phyloP scores from a whole-genome alignment of 2,329 filamentous ascomycete genomes.

The Zarea fungicola region DNA sequence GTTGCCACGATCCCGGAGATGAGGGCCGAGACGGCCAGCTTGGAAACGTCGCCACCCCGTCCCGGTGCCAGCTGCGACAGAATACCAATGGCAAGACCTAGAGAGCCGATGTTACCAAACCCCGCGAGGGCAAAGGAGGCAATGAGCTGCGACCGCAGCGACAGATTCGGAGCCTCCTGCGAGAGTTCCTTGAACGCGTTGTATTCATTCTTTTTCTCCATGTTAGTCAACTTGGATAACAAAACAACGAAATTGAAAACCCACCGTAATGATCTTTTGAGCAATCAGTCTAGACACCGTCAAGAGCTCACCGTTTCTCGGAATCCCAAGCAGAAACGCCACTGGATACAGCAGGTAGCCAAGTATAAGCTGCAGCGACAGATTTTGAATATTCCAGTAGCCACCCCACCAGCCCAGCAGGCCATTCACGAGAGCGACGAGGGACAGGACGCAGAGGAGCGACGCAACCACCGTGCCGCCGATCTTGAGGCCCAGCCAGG shows the following conservation, averaged over 20 bases:
- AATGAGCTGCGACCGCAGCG: conserved; percentile 69
- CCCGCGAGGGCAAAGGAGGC: conserved; percentile 80
- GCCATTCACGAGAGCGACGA: conserved; percentile 69
- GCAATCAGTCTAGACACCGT: conserved; percentile 76
- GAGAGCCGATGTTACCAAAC: conserved; percentile 80
- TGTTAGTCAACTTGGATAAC: too few relatives aligned
- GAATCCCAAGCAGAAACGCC: conserved; percentile 76
- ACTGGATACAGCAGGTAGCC: conserved; percentile 77
- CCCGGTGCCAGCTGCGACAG: conserved; percentile 73
- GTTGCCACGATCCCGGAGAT: conserved; percentile 74
- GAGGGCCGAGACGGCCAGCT: conserved; percentile 70
- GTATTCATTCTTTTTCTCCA: conserved; percentile 83
- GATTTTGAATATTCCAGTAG: conserved; percentile 68
- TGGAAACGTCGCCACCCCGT: conserved; percentile 68
- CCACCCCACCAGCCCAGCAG: conserved; percentile 78
- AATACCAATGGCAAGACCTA: conserved; percentile 87
- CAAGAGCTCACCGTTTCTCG: conserved; percentile 58
- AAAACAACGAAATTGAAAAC: conserved; percentile 16
- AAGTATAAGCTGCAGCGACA: conserved; percentile 67
- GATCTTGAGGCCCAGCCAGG: conserved; percentile 82
- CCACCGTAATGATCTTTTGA: conserved; percentile 71
- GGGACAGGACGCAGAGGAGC: conserved; percentile 74
- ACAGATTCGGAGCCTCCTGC: conserved; percentile 57
- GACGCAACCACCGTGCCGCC: conserved; percentile 76
- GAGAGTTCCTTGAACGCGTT: conserved; percentile 60